Conservation (phyloP, 352 stramenopile genomes). For the Pythium phragmiticola region DNA sequence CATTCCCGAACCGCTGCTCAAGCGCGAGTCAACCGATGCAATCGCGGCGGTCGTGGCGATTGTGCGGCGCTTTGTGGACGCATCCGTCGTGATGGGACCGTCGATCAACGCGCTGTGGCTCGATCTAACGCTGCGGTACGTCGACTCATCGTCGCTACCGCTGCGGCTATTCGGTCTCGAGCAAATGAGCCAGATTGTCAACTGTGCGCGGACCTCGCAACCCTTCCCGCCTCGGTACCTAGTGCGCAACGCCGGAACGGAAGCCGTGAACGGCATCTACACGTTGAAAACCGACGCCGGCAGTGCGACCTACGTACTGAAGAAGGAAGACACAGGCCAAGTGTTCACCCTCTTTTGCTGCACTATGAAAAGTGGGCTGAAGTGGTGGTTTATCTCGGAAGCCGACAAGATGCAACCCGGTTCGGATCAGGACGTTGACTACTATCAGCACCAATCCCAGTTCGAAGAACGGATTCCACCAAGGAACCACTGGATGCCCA, state of each 20-base stretch:
- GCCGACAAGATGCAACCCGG: conserved; percentile 96
- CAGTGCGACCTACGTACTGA: conserved; percentile 74
- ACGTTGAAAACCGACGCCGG: conserved; percentile 68
- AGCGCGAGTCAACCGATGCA: conserved; percentile 84
- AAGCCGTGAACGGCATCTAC: conserved; percentile 94
- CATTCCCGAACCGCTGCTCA: conserved; percentile 72
- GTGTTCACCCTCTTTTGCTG: conserved; percentile 96
- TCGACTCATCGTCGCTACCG: conserved; percentile 91
- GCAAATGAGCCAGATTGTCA: conserved; percentile 92
- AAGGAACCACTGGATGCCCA: conserved; percentile 86
- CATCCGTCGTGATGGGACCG: conserved; percentile 43
- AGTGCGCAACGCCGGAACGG: conserved; percentile 88
- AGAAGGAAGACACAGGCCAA: conserved; percentile 65
- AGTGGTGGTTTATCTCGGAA: conserved; percentile 99
- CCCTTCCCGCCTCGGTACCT: conserved; percentile 88
- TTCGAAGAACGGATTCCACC: conserved; percentile 93
- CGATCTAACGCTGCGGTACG: conserved; percentile 75
- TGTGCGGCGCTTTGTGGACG: conserved; percentile 78
- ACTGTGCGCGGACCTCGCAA: conserved; percentile 71
- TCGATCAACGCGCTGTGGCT: conserved; percentile 81
- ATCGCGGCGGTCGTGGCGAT: conserved; percentile 79
- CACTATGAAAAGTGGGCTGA: conserved; percentile 97
- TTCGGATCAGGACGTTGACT: conserved; percentile 98
- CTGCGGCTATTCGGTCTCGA: conserved; percentile 94
- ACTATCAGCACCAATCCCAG: conserved; percentile 97